A percentile compares a stretch with the other conserved stretches of the same genome.
phyloP scores from a whole-genome alignment of 140 eudicot species.

The Stevia rebaudiana region DNA sequence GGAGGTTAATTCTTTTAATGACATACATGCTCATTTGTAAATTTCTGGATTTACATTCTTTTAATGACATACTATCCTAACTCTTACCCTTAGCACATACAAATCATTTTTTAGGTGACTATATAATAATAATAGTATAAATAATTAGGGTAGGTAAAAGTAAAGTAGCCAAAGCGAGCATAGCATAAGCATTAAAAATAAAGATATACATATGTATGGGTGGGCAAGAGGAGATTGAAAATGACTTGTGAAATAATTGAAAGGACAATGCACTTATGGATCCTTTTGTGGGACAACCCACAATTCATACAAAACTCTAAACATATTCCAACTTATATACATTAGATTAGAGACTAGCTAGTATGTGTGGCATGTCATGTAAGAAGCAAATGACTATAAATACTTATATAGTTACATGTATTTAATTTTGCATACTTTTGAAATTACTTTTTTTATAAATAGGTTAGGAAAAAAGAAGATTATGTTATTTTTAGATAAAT shows the following conservation, averaged over 20 bases:
- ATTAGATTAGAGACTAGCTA: background rate
- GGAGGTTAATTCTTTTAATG: too few relatives aligned
- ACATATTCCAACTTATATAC: background rate
- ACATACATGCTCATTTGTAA: too few relatives aligned
- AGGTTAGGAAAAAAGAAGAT: background rate
- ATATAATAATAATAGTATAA: too few relatives aligned
- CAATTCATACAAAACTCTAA: background rate
- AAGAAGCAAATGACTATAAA: background rate
- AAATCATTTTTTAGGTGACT: too few relatives aligned
- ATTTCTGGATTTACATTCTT: too few relatives aligned
- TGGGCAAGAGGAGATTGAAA: slow-evolving; percentile 36
- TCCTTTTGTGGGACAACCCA: slow-evolving; percentile 28
- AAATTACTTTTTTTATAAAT: background rate
- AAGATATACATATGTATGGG: slow-evolving; percentile 28
- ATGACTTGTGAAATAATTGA: slow-evolving; percentile 41
- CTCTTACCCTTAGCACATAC: too few relatives aligned
- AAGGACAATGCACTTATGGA: slow-evolving; percentile 37
- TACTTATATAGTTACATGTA: background rate
- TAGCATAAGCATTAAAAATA: slow-evolving; percentile 28
- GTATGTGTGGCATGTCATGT: background rate
- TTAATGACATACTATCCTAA: too few relatives aligned
- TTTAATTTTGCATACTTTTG: background rate
- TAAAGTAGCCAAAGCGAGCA: slow-evolving; percentile 25
- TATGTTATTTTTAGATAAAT: background rate
- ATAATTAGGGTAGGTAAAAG: slow-evolving; percentile 4